Conservation (phyloP, 352 stramenopile species). For the Pythium graminicola region DNA sequence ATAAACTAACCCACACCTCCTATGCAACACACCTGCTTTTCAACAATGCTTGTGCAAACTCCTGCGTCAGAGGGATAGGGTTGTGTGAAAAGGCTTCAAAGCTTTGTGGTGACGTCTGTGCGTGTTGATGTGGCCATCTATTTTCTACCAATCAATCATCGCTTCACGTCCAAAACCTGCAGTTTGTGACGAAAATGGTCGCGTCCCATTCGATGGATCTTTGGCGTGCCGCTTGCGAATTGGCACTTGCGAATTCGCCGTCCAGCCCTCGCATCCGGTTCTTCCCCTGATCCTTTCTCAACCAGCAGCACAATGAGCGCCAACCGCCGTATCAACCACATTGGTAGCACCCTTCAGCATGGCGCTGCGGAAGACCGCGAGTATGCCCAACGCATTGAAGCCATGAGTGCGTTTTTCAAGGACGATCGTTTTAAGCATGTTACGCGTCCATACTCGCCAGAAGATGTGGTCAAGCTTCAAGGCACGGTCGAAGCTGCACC, state of each 20-base stretch:
- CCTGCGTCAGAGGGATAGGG: slow-evolving; percentile 22
- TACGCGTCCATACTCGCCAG: slow-evolving; percentile 66
- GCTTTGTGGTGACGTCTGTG: slow-evolving; percentile 38
- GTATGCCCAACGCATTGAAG: slow-evolving; percentile 63
- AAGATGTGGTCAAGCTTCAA: slow-evolving; percentile 86
- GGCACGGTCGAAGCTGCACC: slow-evolving; percentile 46
- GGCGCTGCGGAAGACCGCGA: slow-evolving; percentile 49
- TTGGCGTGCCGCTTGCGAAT: background rate
- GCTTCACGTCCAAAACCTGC: slow-evolving; percentile 27
- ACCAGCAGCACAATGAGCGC: slow-evolving; percentile 37
- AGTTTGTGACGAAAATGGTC: slow-evolving; percentile 10
- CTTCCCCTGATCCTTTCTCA: background rate
- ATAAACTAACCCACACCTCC: too few species aligned
- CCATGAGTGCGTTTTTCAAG: slow-evolving; percentile 63
- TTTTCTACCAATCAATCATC: slow-evolving; percentile 32
- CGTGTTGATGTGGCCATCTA: slow-evolving; percentile 26
- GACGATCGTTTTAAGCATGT: slow-evolving; percentile 75
- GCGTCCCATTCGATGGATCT: background rate
- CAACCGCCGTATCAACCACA: slow-evolving; percentile 65
- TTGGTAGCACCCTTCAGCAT: slow-evolving; percentile 53
- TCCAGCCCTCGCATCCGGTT: background rate
- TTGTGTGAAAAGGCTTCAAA: slow-evolving; percentile 23
- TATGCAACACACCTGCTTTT: slow-evolving; percentile 9
- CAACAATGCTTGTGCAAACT: slow-evolving; percentile 22
- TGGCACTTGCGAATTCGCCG: slow-evolving; percentile 22